Base-by-base conservation (phyloP, 352 stramenopile species). In the Phytophthora nicotianae region DNA sequence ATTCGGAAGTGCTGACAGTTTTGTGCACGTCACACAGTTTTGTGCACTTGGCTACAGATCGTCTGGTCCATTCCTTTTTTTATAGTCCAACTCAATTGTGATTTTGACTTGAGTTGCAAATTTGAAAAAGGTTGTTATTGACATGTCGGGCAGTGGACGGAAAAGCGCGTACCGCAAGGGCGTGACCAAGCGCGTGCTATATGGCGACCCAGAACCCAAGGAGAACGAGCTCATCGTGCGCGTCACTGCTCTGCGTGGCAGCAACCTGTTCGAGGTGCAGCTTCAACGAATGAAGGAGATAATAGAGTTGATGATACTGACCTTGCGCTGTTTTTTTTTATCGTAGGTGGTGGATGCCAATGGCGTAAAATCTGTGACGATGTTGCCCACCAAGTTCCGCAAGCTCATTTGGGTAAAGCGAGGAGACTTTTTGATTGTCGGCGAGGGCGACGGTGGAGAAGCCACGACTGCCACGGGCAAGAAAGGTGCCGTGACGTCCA, bases 361-460 rank as follows among this genome's bases (percentile, higher is more conserved):
- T 32, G 89, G 84, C 46, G 53, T 63, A 20, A 83, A 73, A 49
- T 69, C 79, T 8, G 73, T 99, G 52, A 98, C 97, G 23, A 97
- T 99, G 74, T 81, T 99, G 60, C 97, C 96, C 16, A 98, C 96
- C 37, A 98, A 98, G 68, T 99, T 99, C 76, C 90, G 95, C 60
- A 99, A 99, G 80, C 84, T 99, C 24, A 98, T 99, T 47, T 99
- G 97, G 97, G 93, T 99, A 47, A 99, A 99, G 78, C 85, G 96
- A 49, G 83, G 96, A 46, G 96, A 99, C 77, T 99, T 90, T 82
- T 79, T 99, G 11, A 98, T 99, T 50, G 93, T 99, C 5, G 79
- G 85, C 1, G 80, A 80, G n/a, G 83, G 84, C 24, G 79, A 88
- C 17, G 82, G 68, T 16, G 75, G 65, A 26, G 74, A 90, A n/a